Conservation (phyloP, 1,284 basidiomycete genomes). For the Trametes pubescens region DNA sequence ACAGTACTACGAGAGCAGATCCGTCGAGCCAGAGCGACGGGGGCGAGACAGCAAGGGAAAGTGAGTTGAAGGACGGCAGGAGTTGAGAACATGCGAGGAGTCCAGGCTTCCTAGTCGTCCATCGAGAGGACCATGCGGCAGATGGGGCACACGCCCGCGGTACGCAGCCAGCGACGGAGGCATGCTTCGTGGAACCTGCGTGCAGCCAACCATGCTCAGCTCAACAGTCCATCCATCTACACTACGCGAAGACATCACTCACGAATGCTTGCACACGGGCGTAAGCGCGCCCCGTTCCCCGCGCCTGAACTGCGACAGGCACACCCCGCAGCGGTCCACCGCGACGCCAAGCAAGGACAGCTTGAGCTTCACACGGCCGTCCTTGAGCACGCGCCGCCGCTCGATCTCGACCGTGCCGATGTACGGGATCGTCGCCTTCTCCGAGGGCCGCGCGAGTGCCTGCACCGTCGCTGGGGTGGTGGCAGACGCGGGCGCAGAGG, state of each 20-base stretch:
- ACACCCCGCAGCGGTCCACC: constrained; percentile 85
- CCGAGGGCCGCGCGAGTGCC: constrained; percentile 6
- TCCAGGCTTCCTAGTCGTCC: constrained; percentile 22
- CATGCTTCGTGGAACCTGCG: constrained; percentile 64
- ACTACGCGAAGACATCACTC: constrained; percentile 36
- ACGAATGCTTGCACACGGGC: constrained; percentile 76
- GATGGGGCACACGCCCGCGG: constrained; percentile 61
- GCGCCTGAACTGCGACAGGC: constrained; percentile 78
- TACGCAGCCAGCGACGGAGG: constrained; percentile 60
- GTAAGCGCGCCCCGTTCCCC: constrained; percentile 65
- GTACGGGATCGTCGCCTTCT: constrained; percentile 47
- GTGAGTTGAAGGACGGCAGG: not conserved
- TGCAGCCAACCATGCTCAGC: not conserved
- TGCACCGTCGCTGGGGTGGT: constrained; percentile 29
- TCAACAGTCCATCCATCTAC: not conserved
- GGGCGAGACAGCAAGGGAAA: not conserved
- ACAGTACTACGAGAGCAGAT: constrained; percentile 4
- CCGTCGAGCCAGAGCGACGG: not conserved
- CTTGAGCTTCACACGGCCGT: constrained; percentile 84
- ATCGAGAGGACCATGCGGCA: constrained; percentile 45
- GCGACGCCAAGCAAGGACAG: constrained; percentile 72
- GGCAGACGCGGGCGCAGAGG: not conserved
- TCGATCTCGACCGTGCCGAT: constrained; percentile 71
- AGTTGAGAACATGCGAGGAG: not conserved
- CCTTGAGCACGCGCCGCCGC: constrained; percentile 68